Evolutionary conservation across 2,329 filamentous ascomycete genomes (phyloP), one percentile per base, ranked within the genome.

Genomic region (Neopestalotiopsis sp.): DNA sequence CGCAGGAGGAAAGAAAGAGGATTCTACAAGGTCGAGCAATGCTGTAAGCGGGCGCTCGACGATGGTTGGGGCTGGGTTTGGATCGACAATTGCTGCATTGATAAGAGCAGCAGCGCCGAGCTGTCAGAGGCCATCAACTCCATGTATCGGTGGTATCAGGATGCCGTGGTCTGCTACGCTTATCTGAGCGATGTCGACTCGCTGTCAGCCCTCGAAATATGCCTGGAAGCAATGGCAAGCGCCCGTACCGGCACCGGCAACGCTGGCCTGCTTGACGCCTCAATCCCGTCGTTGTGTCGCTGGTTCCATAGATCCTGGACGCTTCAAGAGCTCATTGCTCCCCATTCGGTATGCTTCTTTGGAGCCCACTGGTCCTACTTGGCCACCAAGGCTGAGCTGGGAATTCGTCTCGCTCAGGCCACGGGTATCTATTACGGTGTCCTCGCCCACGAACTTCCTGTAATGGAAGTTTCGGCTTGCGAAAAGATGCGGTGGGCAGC

Each of bases 151-250:
- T 65, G 40, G 14, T 57, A 38, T 52, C 52, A 62, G 34, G 20
- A 40, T 30, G 62, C 63, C 17, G 65, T 65, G 1, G 7, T 34
- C 1, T 77, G 73, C 1, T 73, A 73, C 10, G 66, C 57, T 7
- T 67, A 56, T 24, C 40, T 67, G 40, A 63, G 40, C 42, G 66
- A 67, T 56, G 24, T 67, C 12, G 34, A 62, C 7, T 38, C 59
- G 12, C 32, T 30, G n/a, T 9, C 24, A n/a, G 20, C 10, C 24
- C 42, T 34, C n/a, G 30, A 24, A 17, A 34, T 14, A 30, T 34
- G 42, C 20, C 62, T 62, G 9, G 59, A 49, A 24, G 17, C 38
- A n/a, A 49, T 28, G 62, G 38, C 20, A n/a, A 63, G 12, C 9
- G 30, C 24, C 13, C 57, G 4, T 17, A 24, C 24, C 10, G 30